Evolutionary conservation across 192 early-diverging fungal genomes (phyloP).

Genomic region (Podila epicladia): DNA sequence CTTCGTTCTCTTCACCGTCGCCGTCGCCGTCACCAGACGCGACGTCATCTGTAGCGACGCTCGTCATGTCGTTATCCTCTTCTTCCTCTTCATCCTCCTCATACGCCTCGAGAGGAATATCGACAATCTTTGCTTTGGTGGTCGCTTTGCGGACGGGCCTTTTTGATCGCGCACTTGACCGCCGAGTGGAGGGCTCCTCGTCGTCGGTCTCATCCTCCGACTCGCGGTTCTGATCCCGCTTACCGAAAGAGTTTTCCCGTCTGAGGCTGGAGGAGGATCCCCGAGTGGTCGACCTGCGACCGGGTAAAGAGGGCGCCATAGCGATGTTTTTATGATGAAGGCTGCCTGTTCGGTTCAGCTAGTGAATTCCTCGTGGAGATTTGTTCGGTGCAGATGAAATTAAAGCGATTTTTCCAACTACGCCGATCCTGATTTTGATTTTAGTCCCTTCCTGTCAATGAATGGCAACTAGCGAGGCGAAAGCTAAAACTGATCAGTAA

Average conservation of each 20-base stretch:
- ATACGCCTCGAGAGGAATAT: neutral
- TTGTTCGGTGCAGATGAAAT: neutral
- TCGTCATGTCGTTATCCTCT: constrained; percentile 38
- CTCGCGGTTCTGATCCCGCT: neutral
- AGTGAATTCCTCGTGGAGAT: neutral
- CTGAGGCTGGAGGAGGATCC: neutral
- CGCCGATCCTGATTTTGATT: neutral
- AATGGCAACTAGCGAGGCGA: neutral
- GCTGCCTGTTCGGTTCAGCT: neutral
- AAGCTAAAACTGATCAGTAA: neutral
- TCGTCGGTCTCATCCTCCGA: neutral
- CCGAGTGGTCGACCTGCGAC: neutral
- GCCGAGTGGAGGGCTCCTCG: neutral
- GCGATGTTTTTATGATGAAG: neutral
- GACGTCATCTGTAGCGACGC: constrained; percentile 6
- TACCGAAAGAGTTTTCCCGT: neutral
- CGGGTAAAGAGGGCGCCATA: neutral
- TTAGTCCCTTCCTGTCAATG: neutral
- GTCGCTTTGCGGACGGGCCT: neutral
- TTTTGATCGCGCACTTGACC: neutral
- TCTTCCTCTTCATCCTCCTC: constrained; percentile 33
- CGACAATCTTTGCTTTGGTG: neutral
- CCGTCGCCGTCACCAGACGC: neutral
- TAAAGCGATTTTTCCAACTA: too few species aligned
- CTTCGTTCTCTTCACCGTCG: constrained; percentile 45